Evolutionary conservation across 2,329 filamentous ascomycete genomes (phyloP).

Genomic region (Rutstroemia sp.): DNA sequence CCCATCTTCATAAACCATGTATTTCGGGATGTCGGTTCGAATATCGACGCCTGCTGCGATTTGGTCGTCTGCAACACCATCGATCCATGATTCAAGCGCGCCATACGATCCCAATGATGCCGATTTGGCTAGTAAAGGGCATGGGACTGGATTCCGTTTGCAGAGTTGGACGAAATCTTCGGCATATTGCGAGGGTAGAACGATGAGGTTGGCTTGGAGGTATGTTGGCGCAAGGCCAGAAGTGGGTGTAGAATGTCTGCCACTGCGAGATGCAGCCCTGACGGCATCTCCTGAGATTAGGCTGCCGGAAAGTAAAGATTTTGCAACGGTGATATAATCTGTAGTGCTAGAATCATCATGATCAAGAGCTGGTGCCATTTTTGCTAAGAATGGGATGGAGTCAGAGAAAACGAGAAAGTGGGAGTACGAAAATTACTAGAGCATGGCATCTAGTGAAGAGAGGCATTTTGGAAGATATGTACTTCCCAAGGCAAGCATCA

Average conservation of each 20-base stretch:
- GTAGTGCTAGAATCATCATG: background rate
- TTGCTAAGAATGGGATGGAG: background rate
- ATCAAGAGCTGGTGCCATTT: background rate
- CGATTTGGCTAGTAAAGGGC: conserved; percentile 14
- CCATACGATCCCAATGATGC: background rate
- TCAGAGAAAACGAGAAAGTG: background rate
- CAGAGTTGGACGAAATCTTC: conserved; percentile 1
- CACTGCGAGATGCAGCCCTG: background rate
- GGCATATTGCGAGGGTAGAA: conserved; percentile 4
- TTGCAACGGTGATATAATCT: conserved; percentile 52
- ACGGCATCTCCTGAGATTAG: background rate
- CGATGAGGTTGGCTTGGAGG: conserved; percentile 5
- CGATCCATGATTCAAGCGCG: conserved; percentile 15
- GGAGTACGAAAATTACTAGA: background rate
- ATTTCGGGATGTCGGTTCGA: conserved; percentile 49
- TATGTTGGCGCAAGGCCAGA: conserved; percentile 3
- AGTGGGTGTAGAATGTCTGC: background rate
- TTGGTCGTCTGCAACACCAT: conserved; percentile 22
- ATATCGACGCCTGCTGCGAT: conserved; percentile 44
- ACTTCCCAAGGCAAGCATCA: too few relatives aligned
- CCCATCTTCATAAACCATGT: conserved; percentile 49
- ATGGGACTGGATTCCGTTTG: conserved; percentile 4
- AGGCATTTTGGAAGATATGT: too few relatives aligned
- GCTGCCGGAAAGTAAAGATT: conserved; percentile 31
- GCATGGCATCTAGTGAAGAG: too few relatives aligned